Evolutionary conservation across 495 filamentous ascomycete genomes (phyloP), one percentile per base, ranked within the genome.

Genomic region (Aspergillus sclerotioniger): DNA sequence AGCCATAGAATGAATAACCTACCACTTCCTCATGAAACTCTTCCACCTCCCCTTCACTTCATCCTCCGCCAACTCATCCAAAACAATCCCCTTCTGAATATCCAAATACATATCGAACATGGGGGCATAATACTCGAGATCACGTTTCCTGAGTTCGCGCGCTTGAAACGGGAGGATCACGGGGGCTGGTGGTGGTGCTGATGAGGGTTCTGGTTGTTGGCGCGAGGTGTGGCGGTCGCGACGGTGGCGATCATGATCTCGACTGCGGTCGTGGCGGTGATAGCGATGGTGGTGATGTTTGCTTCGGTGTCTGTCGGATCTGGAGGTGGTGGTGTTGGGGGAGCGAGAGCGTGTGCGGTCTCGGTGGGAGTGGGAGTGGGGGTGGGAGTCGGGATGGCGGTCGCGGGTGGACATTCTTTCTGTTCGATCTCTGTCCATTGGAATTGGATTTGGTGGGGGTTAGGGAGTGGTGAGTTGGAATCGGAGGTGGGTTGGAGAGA

Each of bases 21-120:
- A 90, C 94, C 94, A 98, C 80, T 92, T 93, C 3, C 82, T 74
- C 13, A 91, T 69, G 66, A 97, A 98, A 68, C 92, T 93, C 76
- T 96, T 96, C 91, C 92, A 98, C 39, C 94, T 76, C 1, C 93
- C 94, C 47, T 82, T 86, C 0, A 84, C 67, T 65, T 98, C 93
- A 13, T 82, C 75, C 53, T 87, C 84, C 39, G 78, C 73, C 41
- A 98, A 67, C 3, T 84, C 80, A 20, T 83, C 76, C 0, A 98
- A 71, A 25, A 80, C 62, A 3, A 89, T 67, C 9, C 82, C 74
- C 72, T 98, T 98, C 67, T 97, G 93, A 15, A 96, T 85, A 62
- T 96, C 90, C 25, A 98, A 79, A 66, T 98, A 98, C 62, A 87
- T 79, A 21, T 84, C 89, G 56, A 98, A 91, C 65, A 98, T 81